Percentiles rank a stretch among this genome's conserved stretches.
These are phyloP conservation scores for Sporothrix schenckii DNA, from an alignment of 2,329 filamentous ascomycete species.

Conservation along the genomic window DNA sequence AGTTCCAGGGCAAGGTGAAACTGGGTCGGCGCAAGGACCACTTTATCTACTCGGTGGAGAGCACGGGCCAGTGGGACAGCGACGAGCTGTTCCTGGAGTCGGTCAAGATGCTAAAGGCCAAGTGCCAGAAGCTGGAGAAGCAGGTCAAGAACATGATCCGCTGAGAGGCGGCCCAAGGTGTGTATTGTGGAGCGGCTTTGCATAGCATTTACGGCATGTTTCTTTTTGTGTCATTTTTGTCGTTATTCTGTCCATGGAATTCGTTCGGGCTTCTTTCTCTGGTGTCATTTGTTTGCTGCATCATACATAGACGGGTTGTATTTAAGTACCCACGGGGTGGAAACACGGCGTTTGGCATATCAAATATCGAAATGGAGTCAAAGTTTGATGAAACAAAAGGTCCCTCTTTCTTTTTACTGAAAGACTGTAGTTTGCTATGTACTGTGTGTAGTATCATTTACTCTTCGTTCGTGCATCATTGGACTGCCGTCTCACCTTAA, in stretches of 20 bases:
- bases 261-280: slow-evolving; percentile 8
- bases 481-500: not conserved
- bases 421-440: too few species aligned
- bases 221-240: not conserved
- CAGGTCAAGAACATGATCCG: slow-evolving; percentile 68
- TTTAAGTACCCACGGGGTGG: slow-evolving; percentile 17
- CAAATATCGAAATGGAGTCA: slow-evolving; percentile 30
- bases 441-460: not conserved
- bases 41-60: slow-evolving; percentile 96
- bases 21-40: slow-evolving; percentile 88
- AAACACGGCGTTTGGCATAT: slow-evolving; percentile 35
- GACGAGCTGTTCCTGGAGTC: slow-evolving; percentile 92
- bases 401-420: too few species aligned
- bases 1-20: slow-evolving; percentile 95
- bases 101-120: slow-evolving; percentile 80
- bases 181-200: slow-evolving; percentile 1
- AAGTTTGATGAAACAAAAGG: not conserved
- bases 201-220: slow-evolving; percentile 24
- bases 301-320: slow-evolving; percentile 29
- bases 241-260: not conserved
- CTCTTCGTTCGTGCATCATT: not conserved
- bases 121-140: slow-evolving; percentile 74
- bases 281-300: slow-evolving; percentile 22
- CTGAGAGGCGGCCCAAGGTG: slow-evolving; percentile 38
- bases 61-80: slow-evolving; percentile 91